These are phyloP conservation scores for Quercus dentata DNA, from an alignment of 306 rosid species.

Conservation along the genomic window DNA sequence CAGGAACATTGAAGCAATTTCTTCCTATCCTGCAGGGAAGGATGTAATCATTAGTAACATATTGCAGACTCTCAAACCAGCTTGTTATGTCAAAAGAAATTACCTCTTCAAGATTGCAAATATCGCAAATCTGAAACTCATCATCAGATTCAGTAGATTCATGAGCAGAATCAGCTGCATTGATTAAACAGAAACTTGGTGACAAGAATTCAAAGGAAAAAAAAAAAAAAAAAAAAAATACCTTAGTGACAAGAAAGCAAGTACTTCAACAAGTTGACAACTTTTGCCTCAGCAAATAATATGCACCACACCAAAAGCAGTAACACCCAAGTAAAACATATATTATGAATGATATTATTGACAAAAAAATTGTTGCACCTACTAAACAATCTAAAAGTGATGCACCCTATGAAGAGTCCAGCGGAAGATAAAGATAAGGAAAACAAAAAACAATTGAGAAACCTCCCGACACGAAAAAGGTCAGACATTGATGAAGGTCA, in stretches of 20 bases:
- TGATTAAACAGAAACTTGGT: slow-evolving; percentile 26
- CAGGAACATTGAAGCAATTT: slow-evolving; percentile 86
- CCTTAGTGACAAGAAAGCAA: slow-evolving; percentile 10
- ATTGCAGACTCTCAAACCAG: slow-evolving; percentile 24
- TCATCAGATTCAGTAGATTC: slow-evolving; percentile 94
- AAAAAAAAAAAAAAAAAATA: slow-evolving; percentile 14
- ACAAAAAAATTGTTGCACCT: neutral
- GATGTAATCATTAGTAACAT: slow-evolving; percentile 3
- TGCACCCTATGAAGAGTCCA: neutral
- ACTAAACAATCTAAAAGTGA: neutral
- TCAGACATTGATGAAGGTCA: neutral
- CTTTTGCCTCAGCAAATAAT: neutral
- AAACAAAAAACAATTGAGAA: neutral
- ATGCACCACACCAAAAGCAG: slow-evolving; percentile 9
- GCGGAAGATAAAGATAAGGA: neutral
- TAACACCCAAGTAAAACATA: neutral
- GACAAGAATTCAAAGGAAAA: slow-evolving; percentile 13
- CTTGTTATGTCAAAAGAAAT: slow-evolving; percentile 19
- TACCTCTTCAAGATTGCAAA: slow-evolving; percentile 87
- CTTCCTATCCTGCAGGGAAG: slow-evolving; percentile 70
- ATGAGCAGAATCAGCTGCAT: slow-evolving; percentile 86
- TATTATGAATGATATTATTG: neutral
- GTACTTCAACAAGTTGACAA: slow-evolving; percentile 9
- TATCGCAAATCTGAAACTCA: slow-evolving; percentile 94
- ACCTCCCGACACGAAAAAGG: neutral